These are phyloP conservation scores for Verticillium zaregamsianum DNA, from an alignment of 2,329 filamentous ascomycete species.

Conservation along the genomic window DNA sequence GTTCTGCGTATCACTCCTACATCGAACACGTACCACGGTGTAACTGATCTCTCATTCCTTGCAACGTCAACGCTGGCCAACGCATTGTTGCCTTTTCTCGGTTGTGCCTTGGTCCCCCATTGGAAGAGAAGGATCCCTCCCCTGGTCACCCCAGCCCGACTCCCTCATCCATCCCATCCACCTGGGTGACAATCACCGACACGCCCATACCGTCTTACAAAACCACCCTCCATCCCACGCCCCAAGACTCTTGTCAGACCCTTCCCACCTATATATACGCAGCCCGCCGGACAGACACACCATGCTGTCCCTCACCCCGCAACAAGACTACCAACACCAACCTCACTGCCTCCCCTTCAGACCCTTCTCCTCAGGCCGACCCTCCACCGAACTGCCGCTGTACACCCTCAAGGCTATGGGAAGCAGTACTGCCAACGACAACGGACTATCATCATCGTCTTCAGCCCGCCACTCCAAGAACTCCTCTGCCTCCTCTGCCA, in stretches of 20 bases:
- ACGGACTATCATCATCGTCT: neutral
- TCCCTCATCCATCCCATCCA: neutral
- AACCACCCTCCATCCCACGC: neutral
- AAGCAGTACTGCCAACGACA: slow-evolving; percentile 7
- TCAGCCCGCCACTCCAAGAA: neutral
- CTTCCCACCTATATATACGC: slow-evolving; percentile 2
- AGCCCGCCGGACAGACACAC: neutral
- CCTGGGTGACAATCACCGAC: neutral
- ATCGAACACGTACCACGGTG: neutral
- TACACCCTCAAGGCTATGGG: slow-evolving; percentile 6
- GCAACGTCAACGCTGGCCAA: neutral
- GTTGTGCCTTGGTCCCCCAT: neutral
- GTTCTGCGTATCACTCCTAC: neutral
- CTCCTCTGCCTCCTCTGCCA: neutral
- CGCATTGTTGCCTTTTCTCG: neutral
- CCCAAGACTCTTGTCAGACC: neutral
- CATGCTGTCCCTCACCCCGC: slow-evolving; percentile 15
- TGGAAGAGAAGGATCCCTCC: neutral
- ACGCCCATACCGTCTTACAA: neutral
- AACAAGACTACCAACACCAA: slow-evolving; percentile 11
- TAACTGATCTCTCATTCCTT: neutral
- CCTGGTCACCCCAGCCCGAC: neutral
- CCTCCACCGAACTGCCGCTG: slow-evolving; percentile 9
- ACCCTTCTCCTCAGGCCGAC: slow-evolving; percentile 5
- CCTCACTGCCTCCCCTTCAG: slow-evolving; percentile 8